Conservation (phyloP, 2,329 filamentous ascomycete species). For the Cercospora janseana region DNA sequence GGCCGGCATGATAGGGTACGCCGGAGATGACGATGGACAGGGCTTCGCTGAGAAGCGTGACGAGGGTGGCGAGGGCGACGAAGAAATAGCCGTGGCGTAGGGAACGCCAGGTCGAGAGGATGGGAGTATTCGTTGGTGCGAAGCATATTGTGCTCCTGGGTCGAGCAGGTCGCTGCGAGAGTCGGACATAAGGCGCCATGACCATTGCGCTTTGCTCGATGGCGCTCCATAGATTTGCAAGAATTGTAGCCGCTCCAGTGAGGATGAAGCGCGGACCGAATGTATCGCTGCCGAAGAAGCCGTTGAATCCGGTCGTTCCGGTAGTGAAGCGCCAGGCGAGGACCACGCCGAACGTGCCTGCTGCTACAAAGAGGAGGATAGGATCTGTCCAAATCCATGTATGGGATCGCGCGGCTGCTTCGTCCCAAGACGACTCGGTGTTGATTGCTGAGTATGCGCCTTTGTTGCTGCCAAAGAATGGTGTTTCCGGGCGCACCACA, state of each 20-base stretch:
- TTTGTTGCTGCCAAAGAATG: not conserved
- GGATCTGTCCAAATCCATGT: constrained; percentile 18
- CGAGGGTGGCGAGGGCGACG: constrained; percentile 16
- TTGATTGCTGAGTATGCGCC: not conserved
- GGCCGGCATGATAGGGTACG: constrained; percentile 22
- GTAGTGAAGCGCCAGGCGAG: constrained; percentile 23
- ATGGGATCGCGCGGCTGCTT: constrained; percentile 4
- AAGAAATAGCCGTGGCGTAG: constrained; percentile 18
- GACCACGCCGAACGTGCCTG: constrained; percentile 22
- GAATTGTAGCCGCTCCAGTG: constrained; percentile 21
- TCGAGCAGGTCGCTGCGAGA: constrained; percentile 7
- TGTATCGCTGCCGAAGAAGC: constrained; percentile 26
- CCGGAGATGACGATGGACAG: constrained; percentile 25
- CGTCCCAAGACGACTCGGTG: not conserved
- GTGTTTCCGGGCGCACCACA: not conserved
- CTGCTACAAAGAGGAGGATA: constrained; percentile 15
- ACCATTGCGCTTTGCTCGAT: constrained; percentile 23
- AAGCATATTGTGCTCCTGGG: constrained; percentile 19
- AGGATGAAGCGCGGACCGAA: constrained; percentile 28
- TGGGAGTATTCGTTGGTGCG: constrained; percentile 21
- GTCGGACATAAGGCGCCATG: constrained; percentile 19
- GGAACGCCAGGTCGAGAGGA: constrained; percentile 19
- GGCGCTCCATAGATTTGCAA: constrained; percentile 20
- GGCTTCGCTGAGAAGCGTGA: constrained; percentile 19
- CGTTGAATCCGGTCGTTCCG: constrained; percentile 23